phyloP scores from a whole-genome alignment of 2,329 filamentous ascomycete species.

The Pseudogymnoascus sp. region DNA sequence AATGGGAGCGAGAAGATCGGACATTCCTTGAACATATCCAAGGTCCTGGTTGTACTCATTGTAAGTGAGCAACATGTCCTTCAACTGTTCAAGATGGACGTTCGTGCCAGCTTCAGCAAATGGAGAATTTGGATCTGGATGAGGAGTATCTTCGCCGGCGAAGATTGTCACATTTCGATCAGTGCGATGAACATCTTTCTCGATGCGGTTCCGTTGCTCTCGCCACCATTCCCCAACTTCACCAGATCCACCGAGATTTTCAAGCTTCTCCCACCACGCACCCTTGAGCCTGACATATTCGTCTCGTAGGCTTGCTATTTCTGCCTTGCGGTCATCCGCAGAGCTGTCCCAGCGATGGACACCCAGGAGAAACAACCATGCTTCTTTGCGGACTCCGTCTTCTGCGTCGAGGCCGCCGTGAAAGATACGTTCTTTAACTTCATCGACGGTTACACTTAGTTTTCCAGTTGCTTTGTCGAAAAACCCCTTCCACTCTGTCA shows the following conservation, averaged over 20 bases:
- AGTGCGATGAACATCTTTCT: constrained; percentile 97
- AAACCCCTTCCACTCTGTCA: constrained; percentile 84
- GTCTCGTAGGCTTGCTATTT: constrained; percentile 77
- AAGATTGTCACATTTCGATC: constrained; percentile 94
- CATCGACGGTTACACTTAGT: constrained; percentile 72
- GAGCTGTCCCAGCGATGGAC: constrained; percentile 93
- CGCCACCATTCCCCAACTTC: constrained; percentile 94
- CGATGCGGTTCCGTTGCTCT: constrained; percentile 91
- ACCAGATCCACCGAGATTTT: constrained; percentile 69
- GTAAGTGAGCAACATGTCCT: constrained; percentile 97
- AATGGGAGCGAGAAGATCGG: constrained; percentile 86
- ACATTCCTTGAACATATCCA: constrained; percentile 98
- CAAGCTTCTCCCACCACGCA: constrained; percentile 89
- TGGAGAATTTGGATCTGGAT: constrained; percentile 90
- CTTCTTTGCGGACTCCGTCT: constrained; percentile 89
- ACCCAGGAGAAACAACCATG: constrained; percentile 88
- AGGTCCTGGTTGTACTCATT: constrained; percentile 96
- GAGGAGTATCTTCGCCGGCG: constrained; percentile 88
- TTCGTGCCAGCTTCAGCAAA: constrained; percentile 92
- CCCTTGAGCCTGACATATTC: constrained; percentile 92
- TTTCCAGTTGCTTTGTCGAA: constrained; percentile 71
- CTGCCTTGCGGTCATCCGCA: constrained; percentile 70
- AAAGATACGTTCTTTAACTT: constrained; percentile 95
- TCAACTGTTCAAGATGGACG: constrained; percentile 96
- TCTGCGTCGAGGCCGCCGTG: constrained; percentile 84